Evolutionary conservation across 1,284 basidiomycete genomes (phyloP), one percentile per base, ranked within the genome.

Genomic region (Pterula multifida): DNA sequence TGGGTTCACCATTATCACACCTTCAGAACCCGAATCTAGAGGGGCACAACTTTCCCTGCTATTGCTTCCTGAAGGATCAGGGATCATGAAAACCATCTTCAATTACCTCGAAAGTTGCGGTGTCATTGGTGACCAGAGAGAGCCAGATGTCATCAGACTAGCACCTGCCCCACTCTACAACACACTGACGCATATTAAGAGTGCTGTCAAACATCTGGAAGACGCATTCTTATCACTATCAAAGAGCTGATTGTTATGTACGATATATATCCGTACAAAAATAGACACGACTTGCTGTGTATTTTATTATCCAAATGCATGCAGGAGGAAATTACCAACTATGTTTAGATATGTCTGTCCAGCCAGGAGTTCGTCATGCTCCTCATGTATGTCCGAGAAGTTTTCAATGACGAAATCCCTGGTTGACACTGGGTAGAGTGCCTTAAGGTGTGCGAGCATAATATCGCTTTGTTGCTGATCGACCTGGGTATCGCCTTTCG

Each of bases 1-100:
- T 45, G 77, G 77, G 2, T 94, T 96, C 66, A 90, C 88, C 19
- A 88, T 96, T 58, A 85, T 96, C 61, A 96, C 93, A 1, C 93
- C 93, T 1, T 63, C 60, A 22, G 73, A 79, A 51, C 69, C 78
- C 24, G 72, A 74, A 19, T 71, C 72, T 54, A 77, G 93, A 51
- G 93, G 93, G 0, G 81, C 87, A 28, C 93, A 96, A 64, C 70
- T 96, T 19, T 94, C 90, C 17, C 67, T 97, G 26, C 65, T 89
- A 42, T 85, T 95, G 65, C 65, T 88, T 19, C 88, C 84, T 36
- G 48, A 65, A 25, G 76, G 71, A 45, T 68, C 73, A 15, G 76
- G 73, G 21, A 61, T 80, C 47, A 95, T 96, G 91, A 73, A 74
- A 52, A 70, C 69, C 54, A 75, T 95, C 19, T 79, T 82, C 55